A percentile compares a stretch with the other conserved stretches of the same genome.
These are phyloP conservation scores for Calonectria pseudoturangicola DNA, from an alignment of 2,329 filamentous ascomycete species.

Conservation along the genomic window DNA sequence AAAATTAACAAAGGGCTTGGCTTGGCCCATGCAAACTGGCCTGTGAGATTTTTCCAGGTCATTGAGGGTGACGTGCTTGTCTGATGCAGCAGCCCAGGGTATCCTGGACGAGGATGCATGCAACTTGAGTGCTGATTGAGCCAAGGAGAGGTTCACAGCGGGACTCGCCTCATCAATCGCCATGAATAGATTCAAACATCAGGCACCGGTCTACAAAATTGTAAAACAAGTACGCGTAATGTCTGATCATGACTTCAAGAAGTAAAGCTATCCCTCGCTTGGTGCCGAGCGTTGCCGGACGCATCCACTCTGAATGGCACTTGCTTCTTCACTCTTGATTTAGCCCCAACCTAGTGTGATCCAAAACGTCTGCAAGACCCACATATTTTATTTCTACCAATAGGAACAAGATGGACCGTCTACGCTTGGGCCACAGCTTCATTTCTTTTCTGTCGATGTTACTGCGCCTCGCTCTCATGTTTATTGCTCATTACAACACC, in stretches of 20 bases:
- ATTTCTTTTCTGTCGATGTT: too few relatives aligned
- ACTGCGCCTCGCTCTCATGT: too few relatives aligned
- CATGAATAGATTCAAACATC: too few relatives aligned
- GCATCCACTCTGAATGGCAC: neutral
- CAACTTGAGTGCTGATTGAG: neutral
- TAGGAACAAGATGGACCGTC: slow-evolving; percentile 1
- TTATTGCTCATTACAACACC: too few relatives aligned
- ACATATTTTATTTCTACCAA: neutral
- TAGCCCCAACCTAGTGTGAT: neutral
- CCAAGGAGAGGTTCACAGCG: neutral
- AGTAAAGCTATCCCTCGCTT: too few relatives aligned
- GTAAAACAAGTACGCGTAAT: too few relatives aligned
- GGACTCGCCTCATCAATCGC: too few relatives aligned
- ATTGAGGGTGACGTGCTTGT: neutral
- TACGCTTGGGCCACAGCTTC: neutral
- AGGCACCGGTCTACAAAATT: too few relatives aligned
- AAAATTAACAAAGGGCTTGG: neutral
- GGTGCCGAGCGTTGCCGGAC: too few relatives aligned
- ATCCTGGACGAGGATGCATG: neutral
- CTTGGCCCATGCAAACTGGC: neutral
- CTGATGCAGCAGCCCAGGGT: neutral
- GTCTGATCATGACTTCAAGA: too few relatives aligned
- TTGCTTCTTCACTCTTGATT: neutral
- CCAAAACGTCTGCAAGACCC: neutral
- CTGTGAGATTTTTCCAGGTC: neutral